Conservation (phyloP, 495 filamentous ascomycete species). For the Hyaloscypha hepaticicola region DNA sequence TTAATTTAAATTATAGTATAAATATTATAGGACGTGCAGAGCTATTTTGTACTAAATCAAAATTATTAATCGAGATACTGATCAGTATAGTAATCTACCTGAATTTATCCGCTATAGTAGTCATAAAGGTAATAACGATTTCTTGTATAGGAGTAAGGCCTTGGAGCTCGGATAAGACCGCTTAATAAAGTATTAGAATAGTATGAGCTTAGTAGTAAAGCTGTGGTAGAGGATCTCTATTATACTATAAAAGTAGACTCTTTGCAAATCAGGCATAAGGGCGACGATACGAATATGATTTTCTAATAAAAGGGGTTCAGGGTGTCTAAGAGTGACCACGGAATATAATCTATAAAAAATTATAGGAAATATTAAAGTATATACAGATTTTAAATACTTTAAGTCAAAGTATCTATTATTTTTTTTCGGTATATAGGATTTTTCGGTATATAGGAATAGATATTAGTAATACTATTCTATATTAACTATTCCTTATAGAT, state of each 20-base stretch:
- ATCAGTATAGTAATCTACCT: neutral
- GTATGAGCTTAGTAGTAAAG: neutral
- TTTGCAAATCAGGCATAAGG: neutral
- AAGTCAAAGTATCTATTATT: too few relatives aligned
- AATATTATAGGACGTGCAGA: neutral
- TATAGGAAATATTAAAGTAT: conserved; percentile 6
- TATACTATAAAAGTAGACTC: neutral
- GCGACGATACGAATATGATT: neutral
- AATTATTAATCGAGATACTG: conserved; percentile 3
- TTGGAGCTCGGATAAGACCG: neutral
- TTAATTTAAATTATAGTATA: neutral
- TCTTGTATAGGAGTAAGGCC: neutral
- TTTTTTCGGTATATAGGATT: too few relatives aligned
- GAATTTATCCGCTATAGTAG: neutral
- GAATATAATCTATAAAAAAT: conserved; percentile 14
- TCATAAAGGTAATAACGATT: neutral
- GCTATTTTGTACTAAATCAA: neutral
- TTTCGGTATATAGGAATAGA: too few relatives aligned
- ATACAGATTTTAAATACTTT: neutral
- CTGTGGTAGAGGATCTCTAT: conserved; percentile 1
- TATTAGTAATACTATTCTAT: conserved; percentile 15
- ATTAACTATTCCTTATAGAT: conserved; percentile 14
- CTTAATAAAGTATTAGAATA: neutral
- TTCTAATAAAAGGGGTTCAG: conserved; percentile 4
- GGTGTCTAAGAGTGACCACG: conserved; percentile 1